phyloP scores from a whole-genome alignment of 768 basidiomycete genomes.

The Trametopsis cervina region DNA sequence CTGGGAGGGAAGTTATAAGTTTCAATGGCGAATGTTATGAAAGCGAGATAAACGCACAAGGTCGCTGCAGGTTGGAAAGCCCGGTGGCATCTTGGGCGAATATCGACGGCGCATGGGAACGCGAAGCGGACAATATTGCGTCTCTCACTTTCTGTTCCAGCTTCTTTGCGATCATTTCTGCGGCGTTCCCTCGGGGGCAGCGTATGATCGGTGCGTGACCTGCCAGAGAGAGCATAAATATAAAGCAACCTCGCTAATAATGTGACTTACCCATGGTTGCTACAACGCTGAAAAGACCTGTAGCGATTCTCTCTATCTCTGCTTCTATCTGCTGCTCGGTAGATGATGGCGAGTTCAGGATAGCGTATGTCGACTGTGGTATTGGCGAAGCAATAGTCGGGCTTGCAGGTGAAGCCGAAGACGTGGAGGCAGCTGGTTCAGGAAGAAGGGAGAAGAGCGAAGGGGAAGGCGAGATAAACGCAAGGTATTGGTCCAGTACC shows the following conservation, averaged over 20 bases:
- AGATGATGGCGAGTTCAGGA: conserved; percentile 88
- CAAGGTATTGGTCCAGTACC: conserved; percentile 95
- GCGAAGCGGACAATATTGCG: conserved; percentile 62
- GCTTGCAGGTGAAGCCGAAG: conserved; percentile 27
- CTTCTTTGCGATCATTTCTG: conserved; percentile 98
- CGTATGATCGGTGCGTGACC: conserved; percentile 94
- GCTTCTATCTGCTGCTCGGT: conserved; percentile 87
- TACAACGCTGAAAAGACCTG: conserved; percentile 85
- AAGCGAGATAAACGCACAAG: conserved; percentile 44
- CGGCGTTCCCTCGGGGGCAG: conserved; percentile 91
- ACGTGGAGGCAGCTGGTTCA: conserved; percentile 31
- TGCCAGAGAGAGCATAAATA: no score
- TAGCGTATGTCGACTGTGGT: conserved; percentile 63
- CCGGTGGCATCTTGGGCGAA: conserved; percentile 80
- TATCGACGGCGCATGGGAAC: conserved; percentile 53
- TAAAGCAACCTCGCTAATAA: no score
- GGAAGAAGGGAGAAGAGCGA: conserved; percentile 89
- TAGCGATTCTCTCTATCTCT: conserved; percentile 88
- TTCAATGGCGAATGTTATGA: conserved; percentile 4
- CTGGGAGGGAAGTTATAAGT: conserved; percentile 33
- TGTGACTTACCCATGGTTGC: conserved; percentile 70
- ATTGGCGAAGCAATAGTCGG: conserved; percentile 28
- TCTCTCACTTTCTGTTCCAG: conserved; percentile 90
- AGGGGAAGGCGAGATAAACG: conserved; percentile 90
- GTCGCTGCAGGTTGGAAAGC: conserved; percentile 80